phyloP scores from a whole-genome alignment of 441 rosid genomes.

The Croton setiger region DNA sequence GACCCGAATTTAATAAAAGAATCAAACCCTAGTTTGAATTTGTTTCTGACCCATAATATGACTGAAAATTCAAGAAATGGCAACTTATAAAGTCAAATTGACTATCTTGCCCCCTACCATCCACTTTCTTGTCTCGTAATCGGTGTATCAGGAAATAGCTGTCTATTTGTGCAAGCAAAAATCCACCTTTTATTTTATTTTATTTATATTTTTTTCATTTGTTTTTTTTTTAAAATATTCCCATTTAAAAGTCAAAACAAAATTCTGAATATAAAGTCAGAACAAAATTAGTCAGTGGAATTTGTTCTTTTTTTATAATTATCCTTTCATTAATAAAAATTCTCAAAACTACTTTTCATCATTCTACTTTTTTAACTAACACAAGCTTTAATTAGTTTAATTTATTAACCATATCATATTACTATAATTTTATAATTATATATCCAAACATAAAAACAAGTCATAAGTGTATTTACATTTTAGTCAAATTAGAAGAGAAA shows the following conservation, averaged over 20 bases:
- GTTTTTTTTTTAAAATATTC: background rate
- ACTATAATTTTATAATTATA: no score
- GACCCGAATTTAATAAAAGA: background rate
- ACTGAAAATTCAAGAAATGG: constrained; percentile 8
- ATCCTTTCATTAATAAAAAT: background rate
- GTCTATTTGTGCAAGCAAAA: constrained; percentile 3
- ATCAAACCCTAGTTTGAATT: constrained; percentile 22
- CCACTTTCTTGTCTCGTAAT: background rate
- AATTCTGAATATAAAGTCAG: background rate
- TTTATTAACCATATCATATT: no score
- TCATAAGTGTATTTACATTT: no score
- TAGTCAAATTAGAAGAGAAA: background rate
- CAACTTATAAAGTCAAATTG: background rate
- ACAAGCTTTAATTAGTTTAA: no score
- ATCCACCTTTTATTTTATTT: background rate
- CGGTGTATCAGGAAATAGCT: constrained; percentile 6
- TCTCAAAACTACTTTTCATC: constrained; percentile 6
- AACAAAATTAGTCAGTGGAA: background rate
- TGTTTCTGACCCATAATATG: background rate
- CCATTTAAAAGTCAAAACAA: constrained; percentile 11
- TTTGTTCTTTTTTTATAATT: no score
- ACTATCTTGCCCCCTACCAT: background rate
- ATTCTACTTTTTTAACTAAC: background rate
- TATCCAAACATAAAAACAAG: no score
- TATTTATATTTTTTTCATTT: background rate